Base-by-base conservation (phyloP, 257 asterid species). In the Eucommia ulmoides region DNA sequence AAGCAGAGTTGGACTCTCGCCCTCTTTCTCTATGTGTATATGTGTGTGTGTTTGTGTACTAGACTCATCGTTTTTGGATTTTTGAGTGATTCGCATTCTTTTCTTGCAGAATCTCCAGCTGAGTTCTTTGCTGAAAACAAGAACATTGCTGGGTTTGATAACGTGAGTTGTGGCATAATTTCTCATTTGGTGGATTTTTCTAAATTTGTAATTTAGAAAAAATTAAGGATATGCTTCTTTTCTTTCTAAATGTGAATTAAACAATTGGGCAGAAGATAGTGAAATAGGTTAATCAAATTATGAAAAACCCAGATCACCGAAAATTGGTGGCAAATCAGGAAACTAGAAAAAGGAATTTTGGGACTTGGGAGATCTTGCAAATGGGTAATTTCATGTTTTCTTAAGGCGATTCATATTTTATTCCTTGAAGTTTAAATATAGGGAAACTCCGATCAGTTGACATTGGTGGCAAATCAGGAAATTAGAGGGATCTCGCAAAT, bases 121-220 rank as follows among this genome's bases (percentile, higher is more conserved):
- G 96, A 86, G 73, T 86, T 86, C 75, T 86, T 82, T 52, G 96
- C 96, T 1, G 96, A 86, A 52, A 86, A 86, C 73, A 86, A 86
- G 84, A 86, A 86, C 56, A 86, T 86, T 51, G 94, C 96, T 23
- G 94, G 94, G n/a, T 86, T 86, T 66, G 96, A 86, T 65, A 86
- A 82, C 53, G 96, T 85, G 72, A 71, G 87, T 46, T 60, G n/a
- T 19, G 35, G 23, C 20, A 3, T 22, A 23, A 1, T 25, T 3
- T 26, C 9, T 23, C 18, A 45, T 53, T 50, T 48, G 3, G 44
- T 18, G 15, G 44, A 26, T 35, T 3, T 35, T 33, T 1, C 44
- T 11, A 9, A 3, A 35, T 2, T 11, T 35, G 11, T 35, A 35
- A 9, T 35, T 35, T 35, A 18, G n/a, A 35, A 4, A 2, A 2